Evolutionary conservation across 2,329 filamentous ascomycete genomes (phyloP), one percentile per base, ranked within the genome.

Genomic region (Pestalotiopsis sp.): DNA sequence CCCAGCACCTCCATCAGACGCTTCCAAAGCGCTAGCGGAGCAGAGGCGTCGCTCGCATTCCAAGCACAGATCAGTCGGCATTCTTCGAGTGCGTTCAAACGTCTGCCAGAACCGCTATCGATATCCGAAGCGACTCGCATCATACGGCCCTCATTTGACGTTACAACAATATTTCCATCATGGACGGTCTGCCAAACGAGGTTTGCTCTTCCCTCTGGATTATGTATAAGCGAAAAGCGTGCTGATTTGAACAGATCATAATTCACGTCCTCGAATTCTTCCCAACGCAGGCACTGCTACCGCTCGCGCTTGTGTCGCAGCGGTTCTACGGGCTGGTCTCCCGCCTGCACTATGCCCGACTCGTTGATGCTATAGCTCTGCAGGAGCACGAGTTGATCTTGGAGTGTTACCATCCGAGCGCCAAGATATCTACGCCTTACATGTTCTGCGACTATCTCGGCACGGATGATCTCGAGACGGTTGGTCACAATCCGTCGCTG

Each of bases 381-480:
- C 80, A 86, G 49, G 86, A 89, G 49, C 88, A 93, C 75, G 87
- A 90, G 66, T 80, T 96, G 52, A 88, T 95, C 49, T 87, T 97
- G 57, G 92, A 95, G 81, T 93, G 92, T 78, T 95, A 92, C 75
- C 92, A 92, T 71, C 93, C 93, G 0, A 89, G 85, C 71, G 89
- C 87, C 27, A 91, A 90, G 78, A 83, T 92, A 64, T 90, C 87
- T 4, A 90, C 92, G 23, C 91, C 92, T 0, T 90, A 90, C 67
- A 84, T 94, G 13, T 78, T 79, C 76, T 95, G 93, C 79, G 84
- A 89, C 59, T 91, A 91, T 71, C 82, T 91, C 12, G 89, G 87
- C 38, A 93, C 91, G 1, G 83, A 90, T 72, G 86, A 86, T 2
- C 80, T 93, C n/a, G 72, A 83, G 68, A 76, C 82, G 71, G 78